Base-by-base conservation (phyloP, 2,329 filamentous ascomycete genomes). In the Xylariaceae sp. region DNA sequence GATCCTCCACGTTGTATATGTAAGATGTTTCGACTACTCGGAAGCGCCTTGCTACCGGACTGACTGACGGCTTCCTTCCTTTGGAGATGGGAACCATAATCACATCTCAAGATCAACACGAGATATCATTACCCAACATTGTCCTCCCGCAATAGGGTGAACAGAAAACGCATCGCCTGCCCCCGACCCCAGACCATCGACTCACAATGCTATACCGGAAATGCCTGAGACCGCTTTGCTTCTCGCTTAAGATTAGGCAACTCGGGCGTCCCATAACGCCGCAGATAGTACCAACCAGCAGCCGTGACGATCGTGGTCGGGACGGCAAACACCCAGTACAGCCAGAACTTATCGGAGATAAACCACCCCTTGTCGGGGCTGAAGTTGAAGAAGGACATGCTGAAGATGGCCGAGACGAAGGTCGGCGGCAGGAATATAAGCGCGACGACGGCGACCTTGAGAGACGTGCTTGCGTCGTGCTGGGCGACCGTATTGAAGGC, bases 401-500 rank as follows among this genome's bases (percentile, higher is more conserved):
- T 75, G 45, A 78, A 78, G 3, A 81, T 66, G 4, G 74, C 70
- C 0, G 66, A 77, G 12, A 80, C 70, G 57, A 80, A 80, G 0
- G 79, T 81, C 0, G 76, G 72, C 0, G 79, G 79, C 0, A 81
- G 63, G 40, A 81, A 81, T 0, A 68, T 64, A 5, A 79, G 60
- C 0, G 77, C 78, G 0, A 80, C 65, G 12, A 78, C 70, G 0
- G 77, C 73, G 44, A 79, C 74, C 6, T 70, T 50, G 2, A 78
- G 67, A 0, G 73, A 71, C 0, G 69, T 61, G 0, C 60, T 55
- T 0, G 74, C 65, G 47, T 77, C 73, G 37, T 72, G 64, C 56
- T 77, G 73, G 0, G 74, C 70, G 0, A 76, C 72, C 0, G 61
- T 68, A 58, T 78, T 74, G 63, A 75, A 79, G 0, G 72, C 63